A percentile compares a stretch with the other conserved stretches of the same genome.
phyloP scores from a whole-genome alignment of 2,329 filamentous ascomycete species.

The Colletotrichum tropicale region DNA sequence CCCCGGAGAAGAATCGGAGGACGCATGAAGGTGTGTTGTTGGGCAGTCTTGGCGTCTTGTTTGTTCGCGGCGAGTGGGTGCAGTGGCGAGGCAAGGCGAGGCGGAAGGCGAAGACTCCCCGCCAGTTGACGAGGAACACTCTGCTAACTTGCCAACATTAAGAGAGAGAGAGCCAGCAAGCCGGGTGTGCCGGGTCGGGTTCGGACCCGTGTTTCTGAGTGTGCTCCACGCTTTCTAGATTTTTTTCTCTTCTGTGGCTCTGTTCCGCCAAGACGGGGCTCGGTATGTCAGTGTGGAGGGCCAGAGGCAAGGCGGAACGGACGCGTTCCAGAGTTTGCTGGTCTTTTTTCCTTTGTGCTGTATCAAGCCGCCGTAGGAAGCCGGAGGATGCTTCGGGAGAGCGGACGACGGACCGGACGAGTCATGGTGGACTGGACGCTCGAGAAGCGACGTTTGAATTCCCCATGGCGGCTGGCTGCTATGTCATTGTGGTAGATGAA shows the following conservation, averaged over 20 bases:
- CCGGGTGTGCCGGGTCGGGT: background rate
- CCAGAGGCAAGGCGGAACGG: background rate
- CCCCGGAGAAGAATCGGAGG: slow-evolving; percentile 6
- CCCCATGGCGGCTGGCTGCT: background rate
- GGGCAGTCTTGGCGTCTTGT: background rate
- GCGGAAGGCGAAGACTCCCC: background rate
- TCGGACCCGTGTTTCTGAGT: background rate
- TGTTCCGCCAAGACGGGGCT: background rate
- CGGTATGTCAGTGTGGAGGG: background rate
- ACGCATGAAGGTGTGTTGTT: background rate
- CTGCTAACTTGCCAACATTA: background rate
- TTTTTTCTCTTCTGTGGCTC: background rate
- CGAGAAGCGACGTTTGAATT: background rate
- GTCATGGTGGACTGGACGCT: background rate
- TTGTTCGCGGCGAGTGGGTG: background rate
- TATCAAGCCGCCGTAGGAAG: background rate
- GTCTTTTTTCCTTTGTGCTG: background rate
- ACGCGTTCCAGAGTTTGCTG: background rate
- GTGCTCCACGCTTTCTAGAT: background rate
- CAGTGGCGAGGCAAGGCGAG: slow-evolving; percentile 1
- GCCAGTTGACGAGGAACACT: background rate
- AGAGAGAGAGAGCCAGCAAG: background rate
- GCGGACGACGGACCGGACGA: slow-evolving; percentile 8
- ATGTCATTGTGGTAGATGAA: background rate
- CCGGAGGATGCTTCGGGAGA: background rate